Base-by-base conservation (phyloP, 768 basidiomycete species). In the Russula sp. region DNA sequence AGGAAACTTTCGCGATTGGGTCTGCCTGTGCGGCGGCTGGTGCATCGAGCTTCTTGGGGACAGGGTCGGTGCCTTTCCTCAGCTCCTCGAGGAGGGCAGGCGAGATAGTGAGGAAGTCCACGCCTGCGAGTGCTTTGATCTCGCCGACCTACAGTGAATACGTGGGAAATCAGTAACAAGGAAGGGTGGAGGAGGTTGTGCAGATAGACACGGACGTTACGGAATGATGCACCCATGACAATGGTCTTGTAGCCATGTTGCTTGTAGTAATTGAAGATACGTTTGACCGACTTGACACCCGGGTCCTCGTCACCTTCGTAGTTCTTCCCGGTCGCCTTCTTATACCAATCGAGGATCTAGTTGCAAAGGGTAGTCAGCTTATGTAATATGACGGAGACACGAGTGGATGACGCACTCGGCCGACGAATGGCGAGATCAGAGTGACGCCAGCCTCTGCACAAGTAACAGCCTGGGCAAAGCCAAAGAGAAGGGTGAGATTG, bases 191-290 rank as follows among this genome's bases (percentile, higher is more conserved):
- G 7, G 35, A 8, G n/a, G 43, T 35, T 29, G 45, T 20, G 36
- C 20, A 18, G 41, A 29, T 14, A 25, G 39, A 18, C 3, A 78
- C 88, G 60, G 68, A 94, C 87, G 81, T 98, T 98, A 73, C 97
- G 90, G 94, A 99, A 98, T 36, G 93, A 96, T 62, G 97, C 97
- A 73, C 96, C 97, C 97, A 98, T 98, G 75, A 98, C 96, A 76
- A 99, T 98, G 69, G 97, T 99, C 71, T 94, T 92, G 84, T 99
- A 98, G 63, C 83, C 82, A 77, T 98, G 84, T 74, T 97, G 94
- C 83, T 98, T 98, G 85, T 99, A 99, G 77, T 94, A 98, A 81
- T 96, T 91, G 86, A 88, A 99, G 80, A 99, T 99, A 77, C 83
- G 89, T 80, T 91, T 88, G 65, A 99, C 97, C 45, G 91, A 94